phyloP scores from a whole-genome alignment of 2,329 filamentous ascomycete genomes.

The Fusarium sp. region DNA sequence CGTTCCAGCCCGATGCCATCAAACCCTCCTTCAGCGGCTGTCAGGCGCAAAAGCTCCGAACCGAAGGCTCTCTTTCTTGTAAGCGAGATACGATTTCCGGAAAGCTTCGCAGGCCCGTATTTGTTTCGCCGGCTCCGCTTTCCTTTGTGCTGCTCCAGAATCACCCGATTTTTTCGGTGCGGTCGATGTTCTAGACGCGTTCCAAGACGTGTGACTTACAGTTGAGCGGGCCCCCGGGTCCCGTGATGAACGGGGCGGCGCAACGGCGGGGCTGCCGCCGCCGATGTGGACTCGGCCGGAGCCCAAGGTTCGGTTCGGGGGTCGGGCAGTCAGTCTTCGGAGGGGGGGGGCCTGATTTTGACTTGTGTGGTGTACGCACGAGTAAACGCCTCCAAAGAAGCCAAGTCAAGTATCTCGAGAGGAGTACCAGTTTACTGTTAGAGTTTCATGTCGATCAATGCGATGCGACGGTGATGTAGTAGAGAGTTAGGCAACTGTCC shows the following conservation, averaged over 20 bases:
- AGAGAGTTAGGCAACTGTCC: not conserved
- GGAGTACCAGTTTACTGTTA: not conserved
- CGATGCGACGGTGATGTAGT: not conserved
- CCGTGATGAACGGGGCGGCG: slow-evolving; percentile 13
- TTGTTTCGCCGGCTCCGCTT: not conserved
- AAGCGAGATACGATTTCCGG: not conserved
- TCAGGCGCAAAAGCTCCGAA: not conserved
- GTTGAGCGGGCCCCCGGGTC: slow-evolving; percentile 6
- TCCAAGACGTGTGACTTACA: not conserved
- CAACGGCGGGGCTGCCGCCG: slow-evolving; percentile 28
- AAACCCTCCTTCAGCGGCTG: not conserved
- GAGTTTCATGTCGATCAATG: not conserved
- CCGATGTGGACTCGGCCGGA: slow-evolving; percentile 13
- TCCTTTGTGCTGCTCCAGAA: not conserved
- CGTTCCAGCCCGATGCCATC: not conserved
- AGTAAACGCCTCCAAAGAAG: not conserved
- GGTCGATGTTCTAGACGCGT: slow-evolving; percentile 5
- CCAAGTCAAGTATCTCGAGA: not conserved
- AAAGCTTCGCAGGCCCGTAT: not conserved
- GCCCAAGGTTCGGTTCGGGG: not conserved
- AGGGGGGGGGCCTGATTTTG: not conserved
- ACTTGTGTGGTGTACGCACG: not conserved
- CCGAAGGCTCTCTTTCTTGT: not conserved
- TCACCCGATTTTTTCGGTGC: not conserved
- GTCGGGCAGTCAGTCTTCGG: not conserved